Percentiles rank a stretch among this genome's conserved stretches.
Evolutionary conservation across 1,139 yeast species (phyloP).

Genomic region (Petasospora fabianii): DNA sequence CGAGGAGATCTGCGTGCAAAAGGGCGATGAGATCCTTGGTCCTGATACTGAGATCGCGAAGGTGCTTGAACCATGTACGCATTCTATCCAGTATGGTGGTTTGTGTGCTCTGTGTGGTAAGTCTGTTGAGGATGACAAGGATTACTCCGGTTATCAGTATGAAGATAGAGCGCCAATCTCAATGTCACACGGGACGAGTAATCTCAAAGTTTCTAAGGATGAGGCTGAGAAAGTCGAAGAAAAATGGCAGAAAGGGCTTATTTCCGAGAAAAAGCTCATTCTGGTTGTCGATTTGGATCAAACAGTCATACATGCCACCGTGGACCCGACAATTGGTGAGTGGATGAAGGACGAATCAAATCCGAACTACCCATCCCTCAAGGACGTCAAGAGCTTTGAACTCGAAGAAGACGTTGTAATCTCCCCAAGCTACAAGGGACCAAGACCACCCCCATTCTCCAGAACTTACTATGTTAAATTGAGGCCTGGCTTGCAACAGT

Average conservation of each 20-base stretch:
- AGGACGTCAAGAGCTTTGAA: conserved; percentile 74
- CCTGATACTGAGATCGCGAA: conserved; percentile 47
- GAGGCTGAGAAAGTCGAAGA: conserved; percentile 88
- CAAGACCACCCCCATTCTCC: conserved; percentile 48
- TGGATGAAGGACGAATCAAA: conserved; percentile 87
- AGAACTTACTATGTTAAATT: conserved; percentile 92
- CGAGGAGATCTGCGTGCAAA: conserved; percentile 43
- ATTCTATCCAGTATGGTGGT: conserved; percentile 94
- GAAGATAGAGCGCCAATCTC: conserved; percentile 79
- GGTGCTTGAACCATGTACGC: conserved; percentile 82
- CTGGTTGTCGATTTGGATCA: conserved; percentile 96
- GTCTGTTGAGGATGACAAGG: conserved; percentile 75
- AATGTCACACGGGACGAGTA: conserved; percentile 89
- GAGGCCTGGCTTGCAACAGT: conserved; percentile 80
- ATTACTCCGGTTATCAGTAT: conserved; percentile 70
- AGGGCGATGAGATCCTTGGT: conserved; percentile 59
- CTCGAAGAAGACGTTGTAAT: conserved; percentile 70
- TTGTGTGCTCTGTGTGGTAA: conserved; percentile 92
- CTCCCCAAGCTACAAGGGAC: conserved; percentile 56
- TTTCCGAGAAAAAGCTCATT: conserved; percentile 65
- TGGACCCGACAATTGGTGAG: conserved; percentile 94
- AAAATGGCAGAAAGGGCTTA: conserved; percentile 56
- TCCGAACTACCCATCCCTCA: conserved; percentile 80
- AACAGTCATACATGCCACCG: conserved; percentile 96
- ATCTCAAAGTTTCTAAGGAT: conserved; percentile 73